Percentiles rank a stretch among this genome's conserved stretches.
Evolutionary conservation across 2,329 filamentous ascomycete species (phyloP).

Genomic region (Epichloe sp.): DNA sequence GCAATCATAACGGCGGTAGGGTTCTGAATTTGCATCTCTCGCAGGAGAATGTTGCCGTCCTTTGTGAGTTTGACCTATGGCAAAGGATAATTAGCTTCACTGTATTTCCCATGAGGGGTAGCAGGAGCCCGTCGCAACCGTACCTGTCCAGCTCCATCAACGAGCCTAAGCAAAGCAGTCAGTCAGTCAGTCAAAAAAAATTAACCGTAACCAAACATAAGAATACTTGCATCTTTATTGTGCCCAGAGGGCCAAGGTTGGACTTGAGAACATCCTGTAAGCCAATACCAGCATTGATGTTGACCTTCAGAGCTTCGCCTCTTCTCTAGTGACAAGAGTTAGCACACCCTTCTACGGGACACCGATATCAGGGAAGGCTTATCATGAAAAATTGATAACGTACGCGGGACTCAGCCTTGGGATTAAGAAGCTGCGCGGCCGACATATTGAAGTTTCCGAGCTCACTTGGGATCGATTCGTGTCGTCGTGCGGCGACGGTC

Average conservation of each 20-base stretch:
- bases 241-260: slow-evolving; percentile 85
- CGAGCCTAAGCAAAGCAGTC: slow-evolving; percentile 34
- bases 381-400: slow-evolving; percentile 21
- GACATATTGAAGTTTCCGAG: slow-evolving; percentile 50
- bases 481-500: slow-evolving; percentile 7
- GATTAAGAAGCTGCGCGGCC: slow-evolving; percentile 94
- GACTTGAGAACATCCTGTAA: slow-evolving; percentile 90
- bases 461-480: slow-evolving; percentile 7
- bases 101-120: slow-evolving; percentile 14
- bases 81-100: slow-evolving; percentile 14
- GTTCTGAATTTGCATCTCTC: slow-evolving; percentile 92
- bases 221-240: slow-evolving; percentile 72
- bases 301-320: slow-evolving; percentile 92
- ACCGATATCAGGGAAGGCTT: neutral
- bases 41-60: slow-evolving; percentile 78
- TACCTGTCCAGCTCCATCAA: slow-evolving; percentile 58
- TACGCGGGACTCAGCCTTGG: slow-evolving; percentile 95
- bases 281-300: slow-evolving; percentile 93
- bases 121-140: slow-evolving; percentile 13
- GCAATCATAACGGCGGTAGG: slow-evolving; percentile 83
- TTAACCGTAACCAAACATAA: neutral
- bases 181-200: neutral
- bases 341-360: slow-evolving; percentile 10
- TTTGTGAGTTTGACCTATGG: slow-evolving; percentile 93
- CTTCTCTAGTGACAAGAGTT: slow-evolving; percentile 50